Evolutionary conservation across 169 alveolate species (phyloP).

Genomic region (Cardiosporidium cionae): DNA sequence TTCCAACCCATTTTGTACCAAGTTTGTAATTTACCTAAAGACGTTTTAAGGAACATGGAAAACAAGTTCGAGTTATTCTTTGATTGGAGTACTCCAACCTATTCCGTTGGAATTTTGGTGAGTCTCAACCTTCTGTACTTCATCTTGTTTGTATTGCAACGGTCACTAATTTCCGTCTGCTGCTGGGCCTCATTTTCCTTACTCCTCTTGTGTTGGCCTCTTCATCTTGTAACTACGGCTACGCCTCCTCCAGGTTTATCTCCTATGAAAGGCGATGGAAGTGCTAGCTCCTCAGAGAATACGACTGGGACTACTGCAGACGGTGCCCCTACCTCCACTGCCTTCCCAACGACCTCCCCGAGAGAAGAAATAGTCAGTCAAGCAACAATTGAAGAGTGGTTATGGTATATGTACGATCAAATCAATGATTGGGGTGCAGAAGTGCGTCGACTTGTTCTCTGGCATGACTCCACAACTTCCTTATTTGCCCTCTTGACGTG

Average conservation of each 20-base stretch:
- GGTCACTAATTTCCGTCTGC: background rate
- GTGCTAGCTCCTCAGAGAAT: background rate
- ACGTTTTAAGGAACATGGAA: no score
- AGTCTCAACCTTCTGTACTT: background rate
- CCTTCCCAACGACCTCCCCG: no score
- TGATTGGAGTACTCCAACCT: background rate
- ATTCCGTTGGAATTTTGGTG: background rate
- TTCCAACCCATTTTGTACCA: no score
- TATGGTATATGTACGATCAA: background rate
- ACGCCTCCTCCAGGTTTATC: background rate
- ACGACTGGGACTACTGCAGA: no score
- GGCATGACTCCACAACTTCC: background rate
- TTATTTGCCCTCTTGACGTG: background rate
- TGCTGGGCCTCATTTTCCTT: background rate
- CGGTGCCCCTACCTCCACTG: no score
- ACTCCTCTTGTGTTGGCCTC: background rate
- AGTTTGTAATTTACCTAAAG: no score
- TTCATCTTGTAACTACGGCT: background rate
- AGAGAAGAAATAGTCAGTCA: background rate
- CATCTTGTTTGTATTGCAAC: background rate
- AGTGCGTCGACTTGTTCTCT: background rate
- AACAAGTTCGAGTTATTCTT: no score
- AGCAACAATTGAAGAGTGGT: background rate
- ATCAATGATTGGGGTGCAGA: background rate
- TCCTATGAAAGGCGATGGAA: background rate